phyloP scores from a whole-genome alignment of 2,329 filamentous ascomycete species.

The Aspergillus pseudonomiae region DNA sequence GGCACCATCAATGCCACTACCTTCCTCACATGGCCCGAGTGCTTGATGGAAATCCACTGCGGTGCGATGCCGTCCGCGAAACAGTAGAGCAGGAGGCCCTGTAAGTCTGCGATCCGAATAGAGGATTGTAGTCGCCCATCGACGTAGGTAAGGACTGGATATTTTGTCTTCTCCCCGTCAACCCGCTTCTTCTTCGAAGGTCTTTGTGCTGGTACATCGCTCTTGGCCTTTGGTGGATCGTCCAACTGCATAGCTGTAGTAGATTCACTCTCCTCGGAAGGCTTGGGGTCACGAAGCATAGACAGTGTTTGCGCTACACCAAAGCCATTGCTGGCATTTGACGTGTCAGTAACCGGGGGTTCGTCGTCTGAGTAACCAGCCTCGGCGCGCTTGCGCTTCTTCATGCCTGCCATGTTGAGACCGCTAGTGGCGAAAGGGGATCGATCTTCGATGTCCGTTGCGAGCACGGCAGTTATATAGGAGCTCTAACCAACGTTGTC shows the following conservation, averaged over 20 bases:
- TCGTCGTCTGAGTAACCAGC: conserved; percentile 27
- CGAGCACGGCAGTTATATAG: neutral
- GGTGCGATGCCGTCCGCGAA: conserved; percentile 64
- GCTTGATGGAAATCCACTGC: conserved; percentile 65
- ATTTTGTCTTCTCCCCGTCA: conserved; percentile 51
- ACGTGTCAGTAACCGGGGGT: conserved; percentile 21
- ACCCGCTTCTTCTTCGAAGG: conserved; percentile 36
- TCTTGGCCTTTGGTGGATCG: conserved; percentile 14
- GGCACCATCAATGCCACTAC: conserved; percentile 91
- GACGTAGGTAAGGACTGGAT: conserved; percentile 57
- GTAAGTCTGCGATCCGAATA: conserved; percentile 62
- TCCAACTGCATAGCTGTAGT: conserved; percentile 8
- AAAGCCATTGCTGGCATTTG: conserved; percentile 24
- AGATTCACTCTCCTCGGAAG: conserved; percentile 14
- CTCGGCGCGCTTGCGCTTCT: conserved; percentile 39
- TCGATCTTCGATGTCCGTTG: neutral
- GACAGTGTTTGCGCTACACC: conserved; percentile 38
- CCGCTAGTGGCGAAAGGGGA: neutral
- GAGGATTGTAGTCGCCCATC: conserved; percentile 58
- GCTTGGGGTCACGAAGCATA: conserved; percentile 27
- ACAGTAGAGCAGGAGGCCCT: conserved; percentile 61
- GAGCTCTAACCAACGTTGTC: neutral
- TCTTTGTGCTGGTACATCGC: conserved; percentile 23
- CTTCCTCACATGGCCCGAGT: conserved; percentile 63
- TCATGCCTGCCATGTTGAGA: conserved; percentile 26